Evolutionary conservation across 116 monocot genomes (phyloP), one percentile per base, ranked within the genome.

Genomic region (Iris pallida): DNA sequence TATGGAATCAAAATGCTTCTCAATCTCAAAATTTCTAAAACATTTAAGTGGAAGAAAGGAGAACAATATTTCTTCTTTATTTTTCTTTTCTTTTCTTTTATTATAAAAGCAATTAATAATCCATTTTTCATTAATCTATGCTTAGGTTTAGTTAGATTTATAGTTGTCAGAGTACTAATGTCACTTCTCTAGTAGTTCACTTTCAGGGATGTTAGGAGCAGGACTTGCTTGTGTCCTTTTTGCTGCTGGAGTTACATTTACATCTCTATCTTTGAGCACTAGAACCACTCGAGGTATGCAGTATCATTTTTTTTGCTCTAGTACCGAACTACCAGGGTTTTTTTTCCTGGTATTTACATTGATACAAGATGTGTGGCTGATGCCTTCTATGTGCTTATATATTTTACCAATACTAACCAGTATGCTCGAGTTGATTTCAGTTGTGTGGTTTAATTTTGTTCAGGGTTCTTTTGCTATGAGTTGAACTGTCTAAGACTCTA

Each of bases 181-280:
- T 75, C 53, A 75, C 72, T 81, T 73, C 59, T 68, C 45, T 79
- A 75, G 57, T 93, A 93, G 82, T 78, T 67, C 51, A 64, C 20
- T 81, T 86, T 80, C 89, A 89, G 93, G 84, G 66, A 58, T 87
- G 73, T 16, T 93, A 11, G 89, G 93, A 78, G 82, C 76, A 30
- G 84, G 84, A 63, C 74, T 93, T 42, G 89, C 86, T 66, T 86
- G 82, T 53, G 16, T 82, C 7, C 58, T 93, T 65, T 80, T 93
- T 63, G 56, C 75, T 45, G 82, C 80, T 58, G 82, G 82, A 30
- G 59, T 89, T 51, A 59, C 86, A 51, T 89, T 93, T 74, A 82
- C 89, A 45, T 72, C 78, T 11, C 54, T 82, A 42, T 79, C 86
- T 51, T 13, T 86, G 43, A 65, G 57, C 45, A 74, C 45, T 18